Base-by-base conservation (phyloP, 2,329 filamentous ascomycete species). In the Colletotrichum sidae region DNA sequence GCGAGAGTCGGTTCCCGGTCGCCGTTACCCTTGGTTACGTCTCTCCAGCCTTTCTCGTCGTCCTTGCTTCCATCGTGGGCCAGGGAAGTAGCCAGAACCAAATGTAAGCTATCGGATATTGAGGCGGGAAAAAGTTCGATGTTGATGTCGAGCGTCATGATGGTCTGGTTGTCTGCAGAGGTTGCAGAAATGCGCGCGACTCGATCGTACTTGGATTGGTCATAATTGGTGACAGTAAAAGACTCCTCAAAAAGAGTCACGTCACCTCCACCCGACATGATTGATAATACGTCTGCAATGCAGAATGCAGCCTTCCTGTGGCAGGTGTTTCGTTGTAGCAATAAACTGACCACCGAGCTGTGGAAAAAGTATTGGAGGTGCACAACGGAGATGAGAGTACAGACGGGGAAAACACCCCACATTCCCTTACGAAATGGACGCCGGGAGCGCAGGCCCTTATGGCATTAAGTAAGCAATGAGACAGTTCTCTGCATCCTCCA, bases 231-330 rank as follows among this genome's bases (percentile, higher is more conserved):
- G 73, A 98, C 86, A 67, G 87, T 92, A 86, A 98, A 97, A 73
- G 88, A 90, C 76, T 97, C 94, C 81, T 97, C 94, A 81, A 96
- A 97, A 79, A 98, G 92, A 74, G 96, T 91, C 64, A 94, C 90
- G 82, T 98, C 95, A 71, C 92, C 90, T 79, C 93, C 89, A 70
- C 81, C 79, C 68, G 81, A 75, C 80, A 85, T 85, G 17, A 11
- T 49, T 25, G 25, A 25, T 25, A 4, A 4, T 25, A 25, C 25
- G 25, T 25, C 25, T 25, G 25, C 25, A 25, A 25, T 4, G 25
- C 25, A 25, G 25, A 25, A 25, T 25, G 25, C 25, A 25, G 25
- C 25, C 25, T 25, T 25, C 25, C 25, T 25, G 25, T 25, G 25
- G 25, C 25, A 25, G 25, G 25, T 25, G 25, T 25, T 25, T 25